Base-by-base conservation (phyloP, 1,284 basidiomycete species). In the Polyporus tsugae region DNA sequence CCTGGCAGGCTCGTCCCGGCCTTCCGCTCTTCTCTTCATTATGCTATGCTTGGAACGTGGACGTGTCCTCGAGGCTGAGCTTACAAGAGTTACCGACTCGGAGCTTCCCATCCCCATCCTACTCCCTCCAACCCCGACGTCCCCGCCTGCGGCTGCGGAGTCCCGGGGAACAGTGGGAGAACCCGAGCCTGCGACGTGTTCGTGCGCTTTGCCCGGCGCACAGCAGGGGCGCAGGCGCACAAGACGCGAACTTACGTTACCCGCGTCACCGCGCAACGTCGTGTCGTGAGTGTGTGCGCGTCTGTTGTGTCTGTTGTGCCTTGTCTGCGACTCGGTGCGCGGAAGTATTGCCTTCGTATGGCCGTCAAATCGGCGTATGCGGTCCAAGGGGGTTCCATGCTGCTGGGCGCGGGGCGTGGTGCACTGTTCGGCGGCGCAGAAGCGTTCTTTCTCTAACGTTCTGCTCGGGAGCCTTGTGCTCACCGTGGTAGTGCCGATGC, bases 41-140 rank as follows among this genome's bases (percentile, higher is more conserved):
- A 17, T 55, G 29, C 36, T 22, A n/a, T 39, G 58, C 58, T 35
- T 36, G 58, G 58, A 60, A 60, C 58, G 22, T 41, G 58, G 58
- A 60, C 25, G 59, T 41, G 59, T 60, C 39, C 41, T 29, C 58
- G 58, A 25, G 36, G 35, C 36, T 19, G 58, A 38, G 58, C 52
- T 29, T 33, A 55, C 33, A 35, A 55, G 15, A 17, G 52, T 13
- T 55, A 29, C 29, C 15, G 13, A 19, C 15, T 55, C 5, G 25
- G 15, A 25, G 22, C 29, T 33, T 17, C 29, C 15, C 29, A 1
- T 25, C 22, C 22, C 22, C 25, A 6, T 46, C 44, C 5, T 19
- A 7, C n/a, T 22, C 19, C 6, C n/a, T 46, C 44, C 25, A 53
- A 33, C 10, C 29, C 52, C 52, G 52, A 55, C 52, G 25, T 55